Evolutionary conservation across 1,139 yeast genomes (phyloP), one percentile per base, ranked within the genome.

Genomic region (Yamadazyma kanchanaburiensis): DNA sequence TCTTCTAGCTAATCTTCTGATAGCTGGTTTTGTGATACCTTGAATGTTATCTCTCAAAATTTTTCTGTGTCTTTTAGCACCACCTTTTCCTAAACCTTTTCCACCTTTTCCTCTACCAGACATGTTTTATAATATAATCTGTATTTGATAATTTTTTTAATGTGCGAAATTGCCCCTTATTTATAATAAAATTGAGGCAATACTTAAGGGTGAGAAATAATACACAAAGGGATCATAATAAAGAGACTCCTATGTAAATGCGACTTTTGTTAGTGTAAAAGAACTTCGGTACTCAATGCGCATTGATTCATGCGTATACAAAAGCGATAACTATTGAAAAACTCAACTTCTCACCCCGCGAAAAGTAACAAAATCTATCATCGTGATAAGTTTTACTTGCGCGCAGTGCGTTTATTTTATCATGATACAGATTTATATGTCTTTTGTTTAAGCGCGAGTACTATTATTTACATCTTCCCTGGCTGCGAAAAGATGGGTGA

Each of bases 61-160:
- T 86, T 89, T 89, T 82, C 97, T 86, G 88, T 91, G 98, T 75
- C 97, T 91, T 82, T 91, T 91, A 58, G 98, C 97, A 77, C 97
- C 97, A 74, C 91, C 97, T 74, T 91, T 89, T 63, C 97, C 97
- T 60, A 88, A 78, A 72, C 96, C 96, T 84, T 88, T 88, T 68
- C 96, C 96, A 64, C 96, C 96, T 87, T 88, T 88, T 64, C 96
- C 96, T 82, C 96, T 89, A 69, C 97, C 96, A 62, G 96, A 86
- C 97, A 89, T 89, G 62, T 48, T 80, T 53, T 46, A 51, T 50
- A 41, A 42, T 35, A 29, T 33, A 24, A 33, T 27, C 14, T 15
- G 28, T 32, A 17, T 22, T 25, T 31, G 24, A 32, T 18, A 28
- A 20, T 6, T 12, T 21, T 12, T 26, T 32, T 37, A 38, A 33